phyloP scores from a whole-genome alignment of 352 stramenopile genomes.

The Blastocystis sp. region DNA sequence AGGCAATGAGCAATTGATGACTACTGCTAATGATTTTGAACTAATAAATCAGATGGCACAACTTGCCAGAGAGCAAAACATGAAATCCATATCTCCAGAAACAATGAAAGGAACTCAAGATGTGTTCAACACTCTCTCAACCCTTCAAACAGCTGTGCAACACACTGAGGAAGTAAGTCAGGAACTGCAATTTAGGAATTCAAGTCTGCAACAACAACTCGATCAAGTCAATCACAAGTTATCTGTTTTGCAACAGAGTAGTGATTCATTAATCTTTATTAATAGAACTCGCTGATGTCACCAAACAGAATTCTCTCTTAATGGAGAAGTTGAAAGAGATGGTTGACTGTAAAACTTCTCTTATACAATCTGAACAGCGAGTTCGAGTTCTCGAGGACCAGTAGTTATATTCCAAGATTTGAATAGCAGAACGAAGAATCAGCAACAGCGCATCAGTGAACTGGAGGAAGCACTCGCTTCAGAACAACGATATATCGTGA shows the following conservation, averaged over 20 bases:
- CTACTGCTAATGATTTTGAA: neutral
- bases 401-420: neutral
- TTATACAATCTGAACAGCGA: neutral
- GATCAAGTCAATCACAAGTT: neutral
- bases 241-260: neutral
- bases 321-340: neutral
- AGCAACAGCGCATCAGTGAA: neutral
- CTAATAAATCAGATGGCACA: neutral
- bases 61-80: neutral
- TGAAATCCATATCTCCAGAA: neutral
- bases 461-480: neutral
- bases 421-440: neutral
- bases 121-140: neutral
- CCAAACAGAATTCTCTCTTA: neutral
- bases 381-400: neutral
- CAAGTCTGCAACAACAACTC: neutral
- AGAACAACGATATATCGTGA: slow-evolving; percentile 29
- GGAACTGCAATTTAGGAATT: slow-evolving; percentile 31
- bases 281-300: neutral
- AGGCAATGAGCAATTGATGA: neutral
- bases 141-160: neutral
- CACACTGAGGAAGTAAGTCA: neutral
- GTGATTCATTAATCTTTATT: neutral
- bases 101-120: neutral
- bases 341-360: neutral